phyloP scores from a whole-genome alignment of 441 rosid genomes.

The Pelargonium cotyledonis region DNA sequence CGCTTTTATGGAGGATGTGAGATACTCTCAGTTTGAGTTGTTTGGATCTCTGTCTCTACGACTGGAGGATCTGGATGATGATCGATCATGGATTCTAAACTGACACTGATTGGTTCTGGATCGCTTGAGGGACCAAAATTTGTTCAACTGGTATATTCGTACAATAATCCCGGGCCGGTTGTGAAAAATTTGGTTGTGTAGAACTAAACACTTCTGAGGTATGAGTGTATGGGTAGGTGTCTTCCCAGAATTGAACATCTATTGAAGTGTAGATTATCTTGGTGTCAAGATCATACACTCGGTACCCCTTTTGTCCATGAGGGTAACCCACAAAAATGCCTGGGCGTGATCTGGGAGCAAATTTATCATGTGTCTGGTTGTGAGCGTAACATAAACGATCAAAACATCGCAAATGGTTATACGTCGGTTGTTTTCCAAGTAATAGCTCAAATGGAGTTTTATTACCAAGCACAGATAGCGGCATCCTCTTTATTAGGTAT shows the following conservation, averaged over 20 bases:
- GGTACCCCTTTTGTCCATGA: background rate
- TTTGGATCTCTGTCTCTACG: too few species aligned
- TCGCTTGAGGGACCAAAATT: too few species aligned
- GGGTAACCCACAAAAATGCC: background rate
- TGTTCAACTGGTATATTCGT: too few species aligned
- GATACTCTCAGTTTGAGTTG: too few species aligned
- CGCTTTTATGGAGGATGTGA: too few species aligned
- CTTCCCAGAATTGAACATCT: background rate
- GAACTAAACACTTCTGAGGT: too few species aligned
- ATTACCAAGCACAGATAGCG: background rate
- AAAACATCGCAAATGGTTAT: background rate
- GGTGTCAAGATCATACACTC: background rate
- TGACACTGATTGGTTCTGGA: too few species aligned
- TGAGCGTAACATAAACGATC: constrained; percentile 3
- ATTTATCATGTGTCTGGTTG: background rate
- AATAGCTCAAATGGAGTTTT: constrained; percentile 12
- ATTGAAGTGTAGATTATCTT: background rate
- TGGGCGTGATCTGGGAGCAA: background rate
- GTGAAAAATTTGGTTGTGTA: too few species aligned
- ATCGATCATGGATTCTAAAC: too few species aligned
- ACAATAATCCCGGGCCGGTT: too few species aligned
- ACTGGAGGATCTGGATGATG: too few species aligned
- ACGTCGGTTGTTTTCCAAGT: background rate
- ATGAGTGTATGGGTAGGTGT: too few species aligned
- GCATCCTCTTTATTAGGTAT: constrained; percentile 3